phyloP scores from a whole-genome alignment of 2,329 filamentous ascomycete genomes.

The Ramularia collo-cygni region DNA sequence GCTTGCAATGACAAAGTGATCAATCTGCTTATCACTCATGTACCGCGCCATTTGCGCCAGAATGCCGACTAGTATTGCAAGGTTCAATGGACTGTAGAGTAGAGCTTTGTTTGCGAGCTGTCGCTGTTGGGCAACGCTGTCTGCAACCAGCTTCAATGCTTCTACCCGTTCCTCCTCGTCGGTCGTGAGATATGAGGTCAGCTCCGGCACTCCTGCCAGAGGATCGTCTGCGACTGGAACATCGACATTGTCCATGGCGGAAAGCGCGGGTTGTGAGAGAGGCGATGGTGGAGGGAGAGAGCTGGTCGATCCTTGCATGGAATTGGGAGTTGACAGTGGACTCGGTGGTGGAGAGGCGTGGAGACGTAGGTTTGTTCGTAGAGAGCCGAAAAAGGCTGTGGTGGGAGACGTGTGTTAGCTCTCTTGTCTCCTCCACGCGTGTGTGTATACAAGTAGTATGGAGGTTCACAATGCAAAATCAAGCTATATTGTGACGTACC shows the following conservation, averaged over 20 bases:
- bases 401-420: constrained; percentile 5
- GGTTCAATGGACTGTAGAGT: constrained; percentile 53
- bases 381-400: constrained; percentile 73
- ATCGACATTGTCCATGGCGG: constrained; percentile 17
- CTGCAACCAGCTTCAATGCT: constrained; percentile 67
- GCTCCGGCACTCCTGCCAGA: constrained; percentile 54
- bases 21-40: constrained; percentile 40
- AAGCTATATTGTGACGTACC: constrained; percentile 21
- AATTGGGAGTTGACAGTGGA: constrained; percentile 59
- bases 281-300: constrained; percentile 48
- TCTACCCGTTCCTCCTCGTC: constrained; percentile 55
- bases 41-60: constrained; percentile 35
- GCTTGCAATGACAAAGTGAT: constrained; percentile 50
- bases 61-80: constrained; percentile 33
- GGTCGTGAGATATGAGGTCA: constrained; percentile 51
- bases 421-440: neutral
- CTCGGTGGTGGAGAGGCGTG: constrained; percentile 50
- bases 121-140: constrained; percentile 76
- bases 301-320: constrained; percentile 38
- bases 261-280: constrained; percentile 31
- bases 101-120: constrained; percentile 59
- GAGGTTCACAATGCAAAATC: neutral
- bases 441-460: constrained; percentile 3
- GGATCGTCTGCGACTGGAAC: constrained; percentile 17
- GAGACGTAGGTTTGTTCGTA: constrained; percentile 72